Base-by-base conservation (phyloP, 2,329 filamentous ascomycete species). In the Aspergillus sp. region DNA sequence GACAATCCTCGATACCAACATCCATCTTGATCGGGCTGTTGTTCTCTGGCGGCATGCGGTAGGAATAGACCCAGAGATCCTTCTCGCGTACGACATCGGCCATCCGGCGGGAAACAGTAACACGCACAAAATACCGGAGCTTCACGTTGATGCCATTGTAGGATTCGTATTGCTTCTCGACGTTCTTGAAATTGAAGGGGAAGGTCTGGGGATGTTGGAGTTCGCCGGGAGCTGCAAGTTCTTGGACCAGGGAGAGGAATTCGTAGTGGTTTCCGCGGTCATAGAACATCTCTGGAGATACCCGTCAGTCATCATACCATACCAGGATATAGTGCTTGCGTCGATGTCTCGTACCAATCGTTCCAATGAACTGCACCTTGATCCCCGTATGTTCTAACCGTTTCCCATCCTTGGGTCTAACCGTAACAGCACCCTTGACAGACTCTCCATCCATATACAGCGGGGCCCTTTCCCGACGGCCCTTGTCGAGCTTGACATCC, bases 21-120 rank as follows among this genome's bases (percentile, higher is more conserved):
- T 98, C 93, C 93, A 98, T 98, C 81, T 98, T 98, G 78, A 98
- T 98, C 59, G 88, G 90, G 73, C 84, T 90, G 77, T 97, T 98
- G 71, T 90, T 94, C 81, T 98, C 93, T 15, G 93, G 93, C 17
- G 93, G 91, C 76, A 97, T 91, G 69, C 90, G 85, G 78, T 98
- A 98, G 54, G 86, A 93, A 77, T 98, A 98, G 48, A 98, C 94
- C 94, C 94, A 98, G 56, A 98, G 86, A 70, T 98, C 94, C 80
- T 98, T 98, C 74, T 98, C 94, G 60, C 94, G 86, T 62, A 97
- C 89, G 49, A 98, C 91, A 66, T 98, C 93, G 61, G 90, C 89
- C 90, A 98, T 97, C 67, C 93, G 84, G 63, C 93, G 83, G 45
- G 90, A 95, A 43, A 98, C 93, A 32, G 93, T 98, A 59, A 97